These are phyloP conservation scores for Drosera capensis DNA, from an alignment of 148 eudicot species.

Conservation along the genomic window DNA sequence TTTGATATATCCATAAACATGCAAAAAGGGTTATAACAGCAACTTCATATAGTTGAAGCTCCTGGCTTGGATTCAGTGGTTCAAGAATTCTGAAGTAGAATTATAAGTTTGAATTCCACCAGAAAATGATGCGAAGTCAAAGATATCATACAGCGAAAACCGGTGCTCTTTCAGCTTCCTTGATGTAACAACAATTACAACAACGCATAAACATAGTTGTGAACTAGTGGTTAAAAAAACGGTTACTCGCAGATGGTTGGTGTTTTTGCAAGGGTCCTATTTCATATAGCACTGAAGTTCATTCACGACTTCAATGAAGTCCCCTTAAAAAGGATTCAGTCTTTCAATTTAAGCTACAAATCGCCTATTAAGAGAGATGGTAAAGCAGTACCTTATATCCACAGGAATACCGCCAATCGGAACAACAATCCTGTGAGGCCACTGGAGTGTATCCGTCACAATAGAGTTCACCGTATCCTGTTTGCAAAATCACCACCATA, in stretches of 20 bases:
- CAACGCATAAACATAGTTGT: no score
- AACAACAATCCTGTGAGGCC: conserved; percentile 99
- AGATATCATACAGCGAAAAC: no score
- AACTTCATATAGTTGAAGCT: neutral
- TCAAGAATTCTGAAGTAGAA: no score
- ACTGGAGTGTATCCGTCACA: conserved; percentile 72
- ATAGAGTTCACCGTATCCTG: conserved; percentile 86
- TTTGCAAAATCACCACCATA: conserved; percentile 7
- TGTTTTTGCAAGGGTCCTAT: neutral
- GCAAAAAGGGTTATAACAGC: neutral
- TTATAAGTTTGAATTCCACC: no score
- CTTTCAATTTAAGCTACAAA: neutral
- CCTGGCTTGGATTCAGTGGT: no score
- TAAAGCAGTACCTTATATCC: conserved; percentile 57
- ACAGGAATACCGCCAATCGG: conserved; percentile 83
- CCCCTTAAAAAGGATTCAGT: neutral
- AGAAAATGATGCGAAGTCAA: no score
- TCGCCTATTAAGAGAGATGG: neutral
- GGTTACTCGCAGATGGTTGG: no score
- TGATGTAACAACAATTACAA: no score
- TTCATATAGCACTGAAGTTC: neutral
- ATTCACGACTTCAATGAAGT: neutral
- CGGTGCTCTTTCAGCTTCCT: no score
- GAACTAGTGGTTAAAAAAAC: neutral
- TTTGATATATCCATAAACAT: neutral